A percentile compares a stretch with the other conserved stretches of the same genome.
Conservation (phyloP, 2,329 filamentous ascomycete genomes). For the Aspergillus proliferans region DNA sequence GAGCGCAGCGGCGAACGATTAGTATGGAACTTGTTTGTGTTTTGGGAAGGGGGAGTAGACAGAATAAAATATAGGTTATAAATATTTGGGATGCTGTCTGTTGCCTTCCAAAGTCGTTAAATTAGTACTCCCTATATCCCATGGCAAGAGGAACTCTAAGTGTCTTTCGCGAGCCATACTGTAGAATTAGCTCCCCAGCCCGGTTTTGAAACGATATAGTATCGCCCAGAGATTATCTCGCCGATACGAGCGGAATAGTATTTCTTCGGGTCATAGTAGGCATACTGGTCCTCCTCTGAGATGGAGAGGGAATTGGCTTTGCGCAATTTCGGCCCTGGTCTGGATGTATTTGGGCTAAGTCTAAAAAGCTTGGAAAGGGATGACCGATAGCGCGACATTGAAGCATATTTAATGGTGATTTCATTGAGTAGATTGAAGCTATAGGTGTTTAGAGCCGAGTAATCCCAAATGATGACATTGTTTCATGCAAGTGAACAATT, state of each 20-base stretch:
- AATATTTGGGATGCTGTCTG: too few species aligned
- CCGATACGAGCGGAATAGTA: conserved; percentile 11
- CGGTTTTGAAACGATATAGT: conserved; percentile 31
- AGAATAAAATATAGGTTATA: too few species aligned
- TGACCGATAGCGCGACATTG: background rate
- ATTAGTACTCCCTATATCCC: too few species aligned
- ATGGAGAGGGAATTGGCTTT: background rate
- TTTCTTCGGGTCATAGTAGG: conserved; percentile 8
- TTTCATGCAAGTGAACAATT: too few species aligned
- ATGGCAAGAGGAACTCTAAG: background rate
- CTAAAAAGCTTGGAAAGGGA: background rate
- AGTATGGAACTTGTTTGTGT: too few species aligned
- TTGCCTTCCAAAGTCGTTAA: too few species aligned
- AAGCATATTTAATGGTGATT: background rate
- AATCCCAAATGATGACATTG: too few species aligned
- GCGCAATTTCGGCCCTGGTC: background rate
- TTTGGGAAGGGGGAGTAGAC: too few species aligned
- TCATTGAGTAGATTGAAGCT: too few species aligned
- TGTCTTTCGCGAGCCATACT: conserved; percentile 29
- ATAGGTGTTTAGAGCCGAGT: too few species aligned
- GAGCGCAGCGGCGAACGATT: too few species aligned
- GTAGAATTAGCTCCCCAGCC: conserved; percentile 30
- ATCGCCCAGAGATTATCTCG: conserved; percentile 12
- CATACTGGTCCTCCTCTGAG: conserved; percentile 7
- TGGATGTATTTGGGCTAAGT: background rate